Base-by-base conservation (phyloP, 129 eudicot genomes). In the Saposhnikovia divaricata region DNA sequence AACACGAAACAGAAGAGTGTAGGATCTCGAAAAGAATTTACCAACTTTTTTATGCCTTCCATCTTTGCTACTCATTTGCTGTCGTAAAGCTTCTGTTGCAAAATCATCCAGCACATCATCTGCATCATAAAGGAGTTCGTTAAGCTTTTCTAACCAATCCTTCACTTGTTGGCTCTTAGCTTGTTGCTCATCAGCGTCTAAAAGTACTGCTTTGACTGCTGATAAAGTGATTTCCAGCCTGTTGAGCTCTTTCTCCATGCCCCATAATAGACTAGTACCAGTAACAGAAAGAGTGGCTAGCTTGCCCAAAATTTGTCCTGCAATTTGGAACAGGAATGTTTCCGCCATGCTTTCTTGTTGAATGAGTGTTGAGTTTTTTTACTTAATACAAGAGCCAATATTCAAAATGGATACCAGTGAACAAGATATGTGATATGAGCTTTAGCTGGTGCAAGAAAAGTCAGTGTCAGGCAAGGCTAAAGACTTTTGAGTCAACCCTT, bases 121-220 rank as follows among this genome's bases (percentile, higher is more conserved):
- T 1, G 74, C 74, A 59, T 84, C 87, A 72, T 77, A 80, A 40
- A 84, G 76, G 43, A 80, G 79, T 61, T 80, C 79, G 2, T 72
- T 19, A 74, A 84, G 87, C 81, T 84, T 84, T 44, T 77, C 87
- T 14, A 84, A 34, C 87, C 87, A 84, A n/a, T 84, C 84, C 23
- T 65, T 77, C 44, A 84, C 81, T 27, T 55, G 75, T 42, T 57
- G 87, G 78, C 69, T 84, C 72, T 45, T 84, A 37, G 66, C 68
- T 72, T 77, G 81, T 38, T 77, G 79, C 19, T 77, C 79, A 45
- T 74, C 78, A 10, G 87, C 87, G 59, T 84, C 84, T 23, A 77
- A 9, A 71, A 84, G 84, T 15, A 84, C 81, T 13, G 81, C 79
- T 69, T 72, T 77, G 57, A 81, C 44, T 46, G 88, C 70, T 5